Base-by-base conservation (phyloP, 2,329 filamentous ascomycete species). In the Cytospora mali region DNA sequence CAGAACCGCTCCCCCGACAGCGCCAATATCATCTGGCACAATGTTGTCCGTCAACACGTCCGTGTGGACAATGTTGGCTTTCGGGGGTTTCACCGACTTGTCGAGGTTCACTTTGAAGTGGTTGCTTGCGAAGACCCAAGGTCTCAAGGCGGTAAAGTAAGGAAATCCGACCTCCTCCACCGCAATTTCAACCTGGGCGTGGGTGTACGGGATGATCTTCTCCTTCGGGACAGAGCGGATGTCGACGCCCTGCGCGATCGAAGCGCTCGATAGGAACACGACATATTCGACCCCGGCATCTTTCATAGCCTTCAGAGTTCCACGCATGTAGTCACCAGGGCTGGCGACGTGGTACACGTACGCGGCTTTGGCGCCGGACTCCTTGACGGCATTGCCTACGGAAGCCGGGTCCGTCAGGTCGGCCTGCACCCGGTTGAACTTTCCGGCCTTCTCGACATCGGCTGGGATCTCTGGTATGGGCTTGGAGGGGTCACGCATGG, bases 121-220 rank as follows among this genome's bases (percentile, higher is more conserved):
- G 64, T 84, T 84, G 14, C 69, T 81, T 13, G 75, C 75, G 64
- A 83, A 84, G 11, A 60, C 73, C 1, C 71, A 78, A 0, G 80
- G 78, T 9, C 81, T 72, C 0, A 81, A 61, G 0, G 76, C 75
- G 3, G 77, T 73, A 60, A 71, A 68, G 11, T 70, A 69, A 4
- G 62, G 16, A 0, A 78, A 75, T 49, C 77, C 80, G 0, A 79
- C 67, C 5, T 79, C 75, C 4, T 75, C 70, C 28, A 83, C 70
- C 27, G 64, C 73, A 10, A 77, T 64, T 68, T 84, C 81, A 14
- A 79, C 75, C 58, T 76, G 73, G 1, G 77, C 78, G 64, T 84
- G 81, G 7, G 69, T 27, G 51, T 71, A 77, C 1, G 76, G 64
- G 25, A 83, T 77, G 21, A 74, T 27, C 0, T 76, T 70, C 1